A percentile compares a stretch with the other conserved stretches of the same genome.
phyloP scores from a whole-genome alignment of 768 basidiomycete species.

The Tulasnella sp. region DNA sequence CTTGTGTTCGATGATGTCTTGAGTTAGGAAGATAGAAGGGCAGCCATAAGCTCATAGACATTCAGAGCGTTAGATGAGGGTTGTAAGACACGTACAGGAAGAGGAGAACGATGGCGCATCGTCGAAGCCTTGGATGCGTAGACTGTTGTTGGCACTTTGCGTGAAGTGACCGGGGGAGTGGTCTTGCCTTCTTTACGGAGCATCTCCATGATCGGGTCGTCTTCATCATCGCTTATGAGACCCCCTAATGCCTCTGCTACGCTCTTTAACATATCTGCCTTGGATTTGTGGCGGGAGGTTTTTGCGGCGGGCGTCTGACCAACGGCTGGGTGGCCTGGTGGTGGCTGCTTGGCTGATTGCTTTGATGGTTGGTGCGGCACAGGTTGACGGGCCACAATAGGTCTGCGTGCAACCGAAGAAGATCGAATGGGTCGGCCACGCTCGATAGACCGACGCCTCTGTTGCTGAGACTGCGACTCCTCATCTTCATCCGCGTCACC shows the following conservation, averaged over 20 bases:
- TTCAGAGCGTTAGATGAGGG: no score
- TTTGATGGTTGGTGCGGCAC: no score
- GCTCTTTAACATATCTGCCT: background rate
- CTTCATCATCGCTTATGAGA: background rate
- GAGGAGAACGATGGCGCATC: background rate
- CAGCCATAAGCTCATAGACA: background rate
- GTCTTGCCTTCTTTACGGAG: background rate
- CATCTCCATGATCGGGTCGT: background rate
- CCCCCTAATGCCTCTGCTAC: background rate
- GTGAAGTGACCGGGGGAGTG: background rate
- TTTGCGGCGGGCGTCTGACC: no score
- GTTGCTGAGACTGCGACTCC: background rate
- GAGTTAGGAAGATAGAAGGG: no score
- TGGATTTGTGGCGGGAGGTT: background rate
- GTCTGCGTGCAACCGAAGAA: no score
- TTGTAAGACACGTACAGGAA: background rate
- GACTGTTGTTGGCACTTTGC: background rate
- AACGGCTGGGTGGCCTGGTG: no score
- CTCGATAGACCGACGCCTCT: no score
- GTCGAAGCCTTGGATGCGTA: background rate
- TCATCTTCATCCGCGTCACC: conserved; percentile 10
- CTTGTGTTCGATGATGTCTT: background rate
- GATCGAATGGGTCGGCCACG: no score
- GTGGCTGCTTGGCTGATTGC: no score
- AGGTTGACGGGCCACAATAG: no score